These are phyloP conservation scores for Pleurotus ostreatus DNA, from an alignment of 768 basidiomycete genomes.

Conservation along the genomic window DNA sequence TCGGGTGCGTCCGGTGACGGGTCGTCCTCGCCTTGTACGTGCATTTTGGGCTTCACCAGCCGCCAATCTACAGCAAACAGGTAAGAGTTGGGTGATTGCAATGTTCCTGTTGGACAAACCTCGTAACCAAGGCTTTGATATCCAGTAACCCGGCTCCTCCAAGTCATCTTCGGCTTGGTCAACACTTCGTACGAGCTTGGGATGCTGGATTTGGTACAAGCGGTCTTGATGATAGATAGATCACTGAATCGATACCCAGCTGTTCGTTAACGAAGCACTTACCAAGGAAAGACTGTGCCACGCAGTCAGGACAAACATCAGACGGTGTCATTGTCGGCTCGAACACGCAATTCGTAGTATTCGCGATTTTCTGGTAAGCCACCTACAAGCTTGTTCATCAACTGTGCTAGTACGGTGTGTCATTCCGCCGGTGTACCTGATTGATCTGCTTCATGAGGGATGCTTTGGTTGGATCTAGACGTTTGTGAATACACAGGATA, in stretches of 20 bases:
- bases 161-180: conserved; percentile 45
- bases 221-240: conserved; percentile 41
- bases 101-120: conserved; percentile 35
- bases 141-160: conserved; percentile 54
- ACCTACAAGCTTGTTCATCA: conserved; percentile 26
- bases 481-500: conserved; percentile 60
- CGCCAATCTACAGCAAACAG: conserved; percentile 59
- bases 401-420: not conserved
- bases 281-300: conserved; percentile 57
- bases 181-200: conserved; percentile 53
- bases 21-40: conserved; percentile 50
- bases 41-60: conserved; percentile 72
- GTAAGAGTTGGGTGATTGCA: not conserved
- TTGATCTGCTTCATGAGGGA: conserved; percentile 66
- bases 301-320: conserved; percentile 62
- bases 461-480: conserved; percentile 57
- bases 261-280: conserved; percentile 9
- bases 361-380: conserved; percentile 38
- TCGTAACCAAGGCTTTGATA: conserved; percentile 78
- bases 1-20: conserved; percentile 61
- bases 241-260: not conserved
- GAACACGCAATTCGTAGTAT: conserved; percentile 43
- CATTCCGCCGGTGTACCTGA: conserved; percentile 29
- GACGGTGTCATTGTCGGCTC: conserved; percentile 40
- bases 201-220: conserved; percentile 67